These are phyloP conservation scores for Lentinula detonsa DNA, from an alignment of 768 basidiomycete species.

Conservation along the genomic window DNA sequence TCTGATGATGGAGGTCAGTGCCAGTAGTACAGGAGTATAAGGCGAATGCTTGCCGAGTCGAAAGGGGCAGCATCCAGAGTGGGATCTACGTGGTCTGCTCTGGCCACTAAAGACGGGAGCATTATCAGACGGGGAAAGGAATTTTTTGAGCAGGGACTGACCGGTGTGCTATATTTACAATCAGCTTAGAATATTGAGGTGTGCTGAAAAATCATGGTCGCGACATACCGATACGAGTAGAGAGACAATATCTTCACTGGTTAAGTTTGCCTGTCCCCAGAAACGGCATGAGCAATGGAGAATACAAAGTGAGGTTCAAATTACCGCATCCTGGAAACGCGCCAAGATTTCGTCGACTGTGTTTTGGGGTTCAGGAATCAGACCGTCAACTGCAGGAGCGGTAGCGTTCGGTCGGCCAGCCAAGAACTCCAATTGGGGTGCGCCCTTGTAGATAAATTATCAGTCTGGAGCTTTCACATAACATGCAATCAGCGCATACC, in stretches of 20 bases:
- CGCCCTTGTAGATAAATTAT: slow-evolving; percentile 10
- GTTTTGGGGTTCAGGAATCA: slow-evolving; percentile 31
- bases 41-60: slow-evolving; percentile 10
- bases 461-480: not conserved
- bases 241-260: slow-evolving; percentile 24
- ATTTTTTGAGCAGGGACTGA: not conserved
- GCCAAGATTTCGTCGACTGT: slow-evolving; percentile 18
- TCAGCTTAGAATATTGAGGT: not conserved
- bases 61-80: slow-evolving; percentile 12
- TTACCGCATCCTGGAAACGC: slow-evolving; percentile 23
- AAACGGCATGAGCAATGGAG: not conserved
- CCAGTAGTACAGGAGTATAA: not conserved
- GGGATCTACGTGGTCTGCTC: slow-evolving; percentile 14
- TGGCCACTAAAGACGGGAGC: slow-evolving; percentile 11
- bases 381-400: slow-evolving; percentile 18
- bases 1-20: slow-evolving; percentile 10
- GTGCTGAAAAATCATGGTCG: not conserved
- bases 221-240: slow-evolving; percentile 23
- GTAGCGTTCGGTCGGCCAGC: slow-evolving; percentile 25
- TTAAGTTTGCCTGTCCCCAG: slow-evolving; percentile 17
- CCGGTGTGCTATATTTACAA: not conserved
- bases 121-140: not conserved
- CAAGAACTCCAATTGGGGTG: slow-evolving; percentile 29
- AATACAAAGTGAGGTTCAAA: not conserved
- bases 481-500: slow-evolving; percentile 12